Conservation (phyloP, 2,329 filamentous ascomycete species). For the Fusarium hostae region DNA sequence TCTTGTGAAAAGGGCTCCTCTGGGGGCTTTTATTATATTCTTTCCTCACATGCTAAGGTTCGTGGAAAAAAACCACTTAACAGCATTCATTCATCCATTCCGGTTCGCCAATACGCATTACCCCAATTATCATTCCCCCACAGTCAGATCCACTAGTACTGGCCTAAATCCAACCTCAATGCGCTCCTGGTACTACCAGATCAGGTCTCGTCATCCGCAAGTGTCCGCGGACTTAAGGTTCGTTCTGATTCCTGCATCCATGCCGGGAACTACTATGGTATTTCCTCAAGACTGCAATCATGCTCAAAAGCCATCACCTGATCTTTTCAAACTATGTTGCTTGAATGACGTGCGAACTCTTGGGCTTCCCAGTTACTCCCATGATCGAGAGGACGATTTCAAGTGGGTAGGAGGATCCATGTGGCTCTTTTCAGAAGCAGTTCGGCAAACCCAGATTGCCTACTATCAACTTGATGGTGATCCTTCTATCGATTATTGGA, state of each 20-base stretch:
- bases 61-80: neutral
- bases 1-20: neutral
- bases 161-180: neutral
- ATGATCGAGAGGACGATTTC: fast-evolving
- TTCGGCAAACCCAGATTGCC: neutral
- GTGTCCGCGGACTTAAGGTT: fast-evolving
- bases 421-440: neutral
- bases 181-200: fast-evolving
- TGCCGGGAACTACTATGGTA: neutral
- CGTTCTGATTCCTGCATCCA: neutral
- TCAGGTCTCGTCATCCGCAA: neutral
- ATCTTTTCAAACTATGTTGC: neutral
- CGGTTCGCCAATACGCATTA: neutral
- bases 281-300: neutral
- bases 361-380: neutral
- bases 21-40: neutral
- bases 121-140: neutral
- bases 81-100: neutral
- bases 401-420: neutral
- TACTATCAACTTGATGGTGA: fast-evolving
- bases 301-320: neutral
- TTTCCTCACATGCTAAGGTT: slow-evolving; percentile 7
- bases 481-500: neutral
- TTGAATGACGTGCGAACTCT: neutral
- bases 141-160: fast-evolving